Evolutionary conservation across 2,329 filamentous ascomycete species (phyloP).

Genomic region (Neofusicoccum sp.): DNA sequence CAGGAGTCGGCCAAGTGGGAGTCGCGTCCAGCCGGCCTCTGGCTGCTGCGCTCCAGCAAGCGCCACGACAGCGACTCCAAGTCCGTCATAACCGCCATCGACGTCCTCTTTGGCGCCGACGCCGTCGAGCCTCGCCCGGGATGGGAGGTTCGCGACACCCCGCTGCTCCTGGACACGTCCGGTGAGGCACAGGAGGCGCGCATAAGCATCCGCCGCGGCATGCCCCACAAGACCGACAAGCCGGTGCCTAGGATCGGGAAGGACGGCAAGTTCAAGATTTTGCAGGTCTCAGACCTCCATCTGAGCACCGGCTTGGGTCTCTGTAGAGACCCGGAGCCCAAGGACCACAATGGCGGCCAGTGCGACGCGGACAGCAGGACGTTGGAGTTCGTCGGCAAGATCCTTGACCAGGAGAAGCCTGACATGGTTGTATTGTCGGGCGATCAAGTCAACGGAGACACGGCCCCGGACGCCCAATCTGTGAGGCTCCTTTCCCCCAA

Average conservation of each 20-base stretch:
- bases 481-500: conserved; percentile 44
- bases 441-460: conserved; percentile 94
- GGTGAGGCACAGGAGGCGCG: conserved; percentile 66
- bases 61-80: conserved; percentile 72
- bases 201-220: conserved; percentile 74
- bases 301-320: conserved; percentile 82
- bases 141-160: conserved; percentile 76
- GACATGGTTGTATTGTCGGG: conserved; percentile 89
- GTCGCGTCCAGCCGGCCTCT: conserved; percentile 70
- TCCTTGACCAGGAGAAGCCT: conserved; percentile 90
- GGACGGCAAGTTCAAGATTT: conserved; percentile 93
- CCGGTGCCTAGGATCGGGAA: conserved; percentile 76
- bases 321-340: conserved; percentile 84
- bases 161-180: conserved; percentile 66
- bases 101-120: conserved; percentile 86
- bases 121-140: conserved; percentile 84
- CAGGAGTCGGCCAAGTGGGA: conserved; percentile 71
- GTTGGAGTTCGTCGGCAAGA: conserved; percentile 77
- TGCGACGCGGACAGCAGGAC: conserved; percentile 93
- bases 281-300: conserved; percentile 94
- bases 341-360: conserved; percentile 66
- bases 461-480: conserved; percentile 84
- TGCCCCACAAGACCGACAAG: conserved; percentile 62
- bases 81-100: conserved; percentile 73
- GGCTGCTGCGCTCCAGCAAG: conserved; percentile 74